Percentiles rank a stretch among this genome's conserved stretches.
Conservation (phyloP, 345 rosid species). For the Leavenworthia alabamica region DNA sequence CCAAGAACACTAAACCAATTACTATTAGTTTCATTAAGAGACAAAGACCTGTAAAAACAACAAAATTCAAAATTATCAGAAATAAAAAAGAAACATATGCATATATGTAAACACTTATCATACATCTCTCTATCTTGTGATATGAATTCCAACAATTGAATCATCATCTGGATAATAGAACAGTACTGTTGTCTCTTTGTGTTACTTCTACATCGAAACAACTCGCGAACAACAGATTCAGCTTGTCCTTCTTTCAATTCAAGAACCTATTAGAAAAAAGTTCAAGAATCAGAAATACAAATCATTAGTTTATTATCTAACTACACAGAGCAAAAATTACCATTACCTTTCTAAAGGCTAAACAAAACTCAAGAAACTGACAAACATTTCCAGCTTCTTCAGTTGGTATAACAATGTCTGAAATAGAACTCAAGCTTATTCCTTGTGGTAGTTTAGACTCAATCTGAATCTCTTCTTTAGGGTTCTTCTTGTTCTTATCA, state of each 20-base stretch:
- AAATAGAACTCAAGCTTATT: conserved; percentile 39
- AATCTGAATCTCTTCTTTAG: conserved; percentile 20
- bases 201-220: conserved; percentile 36
- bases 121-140: conserved; percentile 52
- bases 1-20: conserved; percentile 51
- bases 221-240: conserved; percentile 51
- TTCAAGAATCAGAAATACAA: not conserved
- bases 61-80: not conserved
- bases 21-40: conserved; percentile 38
- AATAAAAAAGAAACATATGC: too few species aligned
- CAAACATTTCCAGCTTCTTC: conserved; percentile 57
- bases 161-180: conserved; percentile 44
- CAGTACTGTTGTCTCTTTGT: conserved; percentile 45
- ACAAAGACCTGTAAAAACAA: conserved; percentile 37
- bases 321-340: not conserved
- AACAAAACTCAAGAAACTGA: conserved; percentile 74
- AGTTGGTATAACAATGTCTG: conserved; percentile 48
- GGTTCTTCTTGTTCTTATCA: not conserved
- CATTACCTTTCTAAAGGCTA: conserved; percentile 66
- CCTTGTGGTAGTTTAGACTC: conserved; percentile 48
- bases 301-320: not conserved
- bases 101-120: conserved; percentile 13
- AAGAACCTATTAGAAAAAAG: conserved; percentile 46
- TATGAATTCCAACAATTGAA: conserved; percentile 46
- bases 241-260: conserved; percentile 63